Percentiles rank a stretch among this genome's conserved stretches.
Evolutionary conservation across 805 yeast genomes (phyloP).

Genomic region (Pichia nanzhaoensis): DNA sequence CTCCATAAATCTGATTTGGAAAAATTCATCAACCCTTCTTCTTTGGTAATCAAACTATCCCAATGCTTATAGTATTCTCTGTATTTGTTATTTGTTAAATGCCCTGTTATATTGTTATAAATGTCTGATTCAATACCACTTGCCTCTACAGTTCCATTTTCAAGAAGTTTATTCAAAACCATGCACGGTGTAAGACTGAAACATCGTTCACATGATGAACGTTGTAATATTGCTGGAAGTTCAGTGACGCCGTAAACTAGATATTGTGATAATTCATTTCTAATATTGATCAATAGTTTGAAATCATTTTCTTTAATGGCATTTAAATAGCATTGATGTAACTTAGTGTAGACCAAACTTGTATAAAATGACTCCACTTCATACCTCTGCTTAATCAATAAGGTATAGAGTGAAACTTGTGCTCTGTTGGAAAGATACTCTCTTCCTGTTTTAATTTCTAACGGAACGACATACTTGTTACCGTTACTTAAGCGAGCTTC

Average conservation of each 20-base stretch:
- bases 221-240: constrained; percentile 48
- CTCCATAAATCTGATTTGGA: constrained; percentile 66
- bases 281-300: constrained; percentile 57
- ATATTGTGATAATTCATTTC: constrained; percentile 63
- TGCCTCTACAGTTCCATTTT: constrained; percentile 47
- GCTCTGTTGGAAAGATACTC: constrained; percentile 69
- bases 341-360: constrained; percentile 67
- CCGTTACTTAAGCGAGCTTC: constrained; percentile 44
- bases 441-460: constrained; percentile 87
- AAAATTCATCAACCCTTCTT: constrained; percentile 52
- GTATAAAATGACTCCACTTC: constrained; percentile 58
- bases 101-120: constrained; percentile 45
- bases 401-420: constrained; percentile 76
- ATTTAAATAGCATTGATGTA: constrained; percentile 35
- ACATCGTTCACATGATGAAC: constrained; percentile 57
- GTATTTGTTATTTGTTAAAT: constrained; percentile 39
- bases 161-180: constrained; percentile 54
- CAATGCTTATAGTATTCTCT: constrained; percentile 59
- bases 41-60: constrained; percentile 67
- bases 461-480: constrained; percentile 57
- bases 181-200: constrained; percentile 52
- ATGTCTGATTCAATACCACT: constrained; percentile 46
- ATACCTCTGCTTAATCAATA: constrained; percentile 75
- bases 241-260: constrained; percentile 43
- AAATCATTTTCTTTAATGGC: constrained; percentile 51